These are phyloP conservation scores for Cyclocybe cylindracea DNA, from an alignment of 768 basidiomycete species.

Conservation along the genomic window DNA sequence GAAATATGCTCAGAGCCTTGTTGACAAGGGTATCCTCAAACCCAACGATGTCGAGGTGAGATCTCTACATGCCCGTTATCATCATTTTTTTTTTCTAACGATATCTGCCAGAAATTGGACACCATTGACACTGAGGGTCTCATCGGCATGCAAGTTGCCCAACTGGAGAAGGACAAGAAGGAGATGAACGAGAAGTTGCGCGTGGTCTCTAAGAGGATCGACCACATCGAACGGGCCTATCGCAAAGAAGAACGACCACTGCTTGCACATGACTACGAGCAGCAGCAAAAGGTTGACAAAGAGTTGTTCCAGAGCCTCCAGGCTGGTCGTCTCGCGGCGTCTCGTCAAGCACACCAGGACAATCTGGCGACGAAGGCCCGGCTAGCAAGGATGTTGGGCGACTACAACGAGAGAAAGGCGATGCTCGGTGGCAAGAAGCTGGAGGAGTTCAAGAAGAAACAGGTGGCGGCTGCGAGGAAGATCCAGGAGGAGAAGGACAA, in stretches of 20 bases:
- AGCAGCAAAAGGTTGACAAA: constrained; percentile 79
- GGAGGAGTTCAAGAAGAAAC: constrained; percentile 64
- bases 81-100: constrained; percentile 4
- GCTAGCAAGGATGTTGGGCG: constrained; percentile 69
- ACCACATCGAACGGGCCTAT: constrained; percentile 93
- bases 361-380: constrained; percentile 76
- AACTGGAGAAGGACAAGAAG: constrained; percentile 96
- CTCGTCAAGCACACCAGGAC: constrained; percentile 58
- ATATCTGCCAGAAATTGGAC: constrained; percentile 64
- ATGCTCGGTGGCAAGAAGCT: constrained; percentile 56
- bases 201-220: constrained; percentile 84
- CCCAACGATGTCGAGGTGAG: constrained; percentile 65
- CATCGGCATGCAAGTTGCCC: constrained; percentile 88
- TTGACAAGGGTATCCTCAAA: constrained; percentile 75
- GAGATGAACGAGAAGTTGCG: constrained; percentile 81
- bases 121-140: constrained; percentile 84
- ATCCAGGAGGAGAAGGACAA: constrained; percentile 85
- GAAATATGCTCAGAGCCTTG: constrained; percentile 82
- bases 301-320: constrained; percentile 66
- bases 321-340: constrained; percentile 53
- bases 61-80: constrained; percentile 16
- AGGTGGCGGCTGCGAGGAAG: constrained; percentile 61
- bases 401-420: constrained; percentile 58
- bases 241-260: constrained; percentile 92
- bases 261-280: constrained; percentile 81